A percentile compares a stretch with the other conserved stretches of the same genome.
Evolutionary conservation across 345 rosid species (phyloP).

Genomic region (Syzygium grande): DNA sequence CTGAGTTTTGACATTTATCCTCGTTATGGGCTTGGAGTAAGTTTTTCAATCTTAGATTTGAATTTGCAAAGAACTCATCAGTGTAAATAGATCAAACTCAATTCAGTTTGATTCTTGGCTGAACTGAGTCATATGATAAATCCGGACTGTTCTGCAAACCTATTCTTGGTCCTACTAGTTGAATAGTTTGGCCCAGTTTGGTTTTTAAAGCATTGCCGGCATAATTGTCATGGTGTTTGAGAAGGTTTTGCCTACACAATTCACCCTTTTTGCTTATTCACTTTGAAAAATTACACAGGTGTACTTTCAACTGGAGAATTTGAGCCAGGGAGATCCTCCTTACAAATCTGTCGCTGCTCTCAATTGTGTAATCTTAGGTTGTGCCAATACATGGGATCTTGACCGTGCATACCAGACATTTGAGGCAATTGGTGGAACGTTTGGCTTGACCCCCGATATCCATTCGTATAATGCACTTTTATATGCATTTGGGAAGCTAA

Average conservation of each 20-base stretch:
- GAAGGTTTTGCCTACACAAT: neutral
- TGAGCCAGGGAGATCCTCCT: no score
- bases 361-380: slow-evolving; percentile 64
- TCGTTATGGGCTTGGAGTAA: no score
- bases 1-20: no score
- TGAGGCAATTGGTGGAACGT: slow-evolving; percentile 68
- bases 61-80: neutral
- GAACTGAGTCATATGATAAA: neutral
- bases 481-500: slow-evolving; percentile 78
- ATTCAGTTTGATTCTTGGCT: neutral
- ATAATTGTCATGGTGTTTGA: neutral
- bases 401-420: slow-evolving; percentile 97
- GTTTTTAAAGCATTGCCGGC: neutral
- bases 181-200: neutral
- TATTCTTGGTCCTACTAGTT: neutral
- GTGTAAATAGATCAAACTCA: neutral
- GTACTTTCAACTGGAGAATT: no score
- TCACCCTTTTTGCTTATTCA: neutral
- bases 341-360: no score
- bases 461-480: slow-evolving; percentile 83
- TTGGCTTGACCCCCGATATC: slow-evolving; percentile 71
- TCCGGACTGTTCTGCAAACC: no score
- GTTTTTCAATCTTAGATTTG: no score
- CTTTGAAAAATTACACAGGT: neutral
- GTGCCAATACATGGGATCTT: slow-evolving; percentile 92